Percentiles rank a stretch among this genome's conserved stretches.
phyloP scores from a whole-genome alignment of 352 stramenopile species.

The Phytophthora colocasiae region DNA sequence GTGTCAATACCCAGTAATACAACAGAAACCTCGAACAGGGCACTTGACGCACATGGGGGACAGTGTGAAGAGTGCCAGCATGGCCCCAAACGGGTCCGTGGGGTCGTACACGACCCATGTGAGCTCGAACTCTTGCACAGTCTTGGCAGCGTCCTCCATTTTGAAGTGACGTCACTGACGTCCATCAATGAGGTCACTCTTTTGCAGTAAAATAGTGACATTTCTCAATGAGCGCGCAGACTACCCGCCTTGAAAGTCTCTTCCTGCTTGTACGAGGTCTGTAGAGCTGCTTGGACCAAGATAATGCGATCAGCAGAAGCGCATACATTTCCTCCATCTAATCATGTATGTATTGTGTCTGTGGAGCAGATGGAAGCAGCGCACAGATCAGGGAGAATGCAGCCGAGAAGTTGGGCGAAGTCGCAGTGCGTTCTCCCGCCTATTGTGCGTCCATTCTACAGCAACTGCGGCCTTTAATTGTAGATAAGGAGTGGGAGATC shows the following conservation, averaged over 20 bases:
- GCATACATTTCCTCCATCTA: conserved; percentile 8
- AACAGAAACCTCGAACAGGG: conserved; percentile 5
- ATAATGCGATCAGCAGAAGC: background rate
- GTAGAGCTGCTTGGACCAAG: background rate
- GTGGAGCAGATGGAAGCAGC: conserved; percentile 65
- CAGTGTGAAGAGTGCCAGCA: conserved; percentile 80
- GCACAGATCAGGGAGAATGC: conserved; percentile 73
- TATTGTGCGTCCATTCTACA: conserved; percentile 64
- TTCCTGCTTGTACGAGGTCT: conserved; percentile 77
- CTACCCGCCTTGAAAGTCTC: conserved; percentile 80
- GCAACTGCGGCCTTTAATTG: conserved; percentile 61
- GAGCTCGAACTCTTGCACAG: conserved; percentile 79
- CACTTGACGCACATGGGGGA: conserved; percentile 64
- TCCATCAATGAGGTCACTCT: conserved; percentile 12
- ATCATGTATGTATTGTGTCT: conserved; percentile 9
- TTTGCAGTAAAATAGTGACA: conserved; percentile 1
- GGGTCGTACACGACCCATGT: conserved; percentile 89
- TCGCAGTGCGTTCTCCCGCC: conserved; percentile 53
- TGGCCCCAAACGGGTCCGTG: conserved; percentile 62
- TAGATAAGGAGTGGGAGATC: conserved; percentile 71
- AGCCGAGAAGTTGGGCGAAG: conserved; percentile 72
- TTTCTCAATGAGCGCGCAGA: conserved; percentile 40
- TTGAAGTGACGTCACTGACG: background rate
- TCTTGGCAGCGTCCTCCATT: conserved; percentile 20
- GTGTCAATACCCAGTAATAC: background rate